Conservation (phyloP, 352 stramenopile species). For the Phytopythium sindhum region DNA sequence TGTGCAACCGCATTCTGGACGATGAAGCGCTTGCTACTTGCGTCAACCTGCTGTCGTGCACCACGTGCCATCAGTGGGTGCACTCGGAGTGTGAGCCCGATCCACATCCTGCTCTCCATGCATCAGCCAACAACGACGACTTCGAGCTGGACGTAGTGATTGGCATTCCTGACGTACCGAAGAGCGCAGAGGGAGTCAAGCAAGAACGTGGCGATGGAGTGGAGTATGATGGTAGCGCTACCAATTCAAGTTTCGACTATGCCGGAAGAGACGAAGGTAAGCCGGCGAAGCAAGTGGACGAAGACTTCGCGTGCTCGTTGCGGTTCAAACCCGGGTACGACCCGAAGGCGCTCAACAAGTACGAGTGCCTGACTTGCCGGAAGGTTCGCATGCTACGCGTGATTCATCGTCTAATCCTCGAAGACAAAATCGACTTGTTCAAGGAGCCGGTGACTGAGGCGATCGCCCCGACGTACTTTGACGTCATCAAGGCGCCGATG, state of each 20-base stretch:
- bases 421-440: conserved; percentile 91
- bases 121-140: conserved; percentile 19
- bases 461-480: conserved; percentile 92
- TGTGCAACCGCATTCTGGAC: conserved; percentile 57
- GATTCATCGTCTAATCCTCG: conserved; percentile 48
- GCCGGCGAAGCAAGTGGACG: conserved; percentile 52
- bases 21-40: conserved; percentile 40
- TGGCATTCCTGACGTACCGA: conserved; percentile 21
- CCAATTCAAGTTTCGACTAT: neutral
- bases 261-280: conserved; percentile 29
- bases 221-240: neutral
- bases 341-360: conserved; percentile 67
- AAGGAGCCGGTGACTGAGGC: conserved; percentile 91
- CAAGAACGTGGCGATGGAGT: neutral
- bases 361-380: conserved; percentile 81
- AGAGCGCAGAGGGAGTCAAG: neutral
- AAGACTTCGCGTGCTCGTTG: conserved; percentile 54
- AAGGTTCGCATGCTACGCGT: conserved; percentile 73
- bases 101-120: conserved; percentile 52
- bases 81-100: conserved; percentile 80
- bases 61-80: conserved; percentile 76
- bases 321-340: conserved; percentile 69
- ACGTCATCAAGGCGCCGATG: conserved; percentile 92
- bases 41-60: conserved; percentile 61
- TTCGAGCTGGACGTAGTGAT: conserved; percentile 55